Evolutionary conservation across 495 filamentous ascomycete genomes (phyloP).

Genomic region (Podospora sp.): DNA sequence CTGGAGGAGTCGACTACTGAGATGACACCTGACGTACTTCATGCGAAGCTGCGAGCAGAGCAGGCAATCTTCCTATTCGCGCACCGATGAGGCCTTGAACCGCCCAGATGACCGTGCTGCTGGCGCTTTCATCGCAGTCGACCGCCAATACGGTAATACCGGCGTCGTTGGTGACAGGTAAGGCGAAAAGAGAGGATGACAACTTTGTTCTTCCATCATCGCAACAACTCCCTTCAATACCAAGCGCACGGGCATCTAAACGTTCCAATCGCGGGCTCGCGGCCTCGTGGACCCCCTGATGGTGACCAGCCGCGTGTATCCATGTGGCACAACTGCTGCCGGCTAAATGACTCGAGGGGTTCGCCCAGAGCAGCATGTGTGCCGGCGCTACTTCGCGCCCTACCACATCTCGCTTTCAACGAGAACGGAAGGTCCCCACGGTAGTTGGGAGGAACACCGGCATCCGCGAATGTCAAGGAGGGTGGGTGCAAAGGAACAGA

Average conservation of each 20-base stretch:
- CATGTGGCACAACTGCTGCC: constrained; percentile 1
- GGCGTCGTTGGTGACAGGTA: background rate
- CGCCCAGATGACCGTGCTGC: background rate
- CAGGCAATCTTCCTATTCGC: background rate
- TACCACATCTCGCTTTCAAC: background rate
- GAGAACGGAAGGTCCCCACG: background rate
- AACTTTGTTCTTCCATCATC: background rate
- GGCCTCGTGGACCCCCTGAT: constrained; percentile 9
- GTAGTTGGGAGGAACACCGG: constrained; percentile 7
- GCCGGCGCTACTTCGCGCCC: constrained; percentile 1
- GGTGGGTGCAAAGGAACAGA: background rate
- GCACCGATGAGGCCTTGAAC: background rate
- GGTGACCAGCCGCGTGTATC: background rate
- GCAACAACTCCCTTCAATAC: background rate
- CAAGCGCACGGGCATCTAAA: background rate
- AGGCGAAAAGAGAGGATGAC: background rate
- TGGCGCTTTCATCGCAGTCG: background rate
- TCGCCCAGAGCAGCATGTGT: background rate
- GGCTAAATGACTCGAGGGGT: constrained; percentile 11
- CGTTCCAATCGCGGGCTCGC: constrained; percentile 10
- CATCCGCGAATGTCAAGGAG: background rate
- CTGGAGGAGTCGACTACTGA: background rate
- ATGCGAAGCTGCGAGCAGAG: background rate
- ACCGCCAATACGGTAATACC: background rate
- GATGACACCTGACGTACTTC: background rate